Evolutionary conservation across 179 eudicot species (phyloP), one percentile per base, ranked within the genome.

Genomic region (Camellia oleifera): DNA sequence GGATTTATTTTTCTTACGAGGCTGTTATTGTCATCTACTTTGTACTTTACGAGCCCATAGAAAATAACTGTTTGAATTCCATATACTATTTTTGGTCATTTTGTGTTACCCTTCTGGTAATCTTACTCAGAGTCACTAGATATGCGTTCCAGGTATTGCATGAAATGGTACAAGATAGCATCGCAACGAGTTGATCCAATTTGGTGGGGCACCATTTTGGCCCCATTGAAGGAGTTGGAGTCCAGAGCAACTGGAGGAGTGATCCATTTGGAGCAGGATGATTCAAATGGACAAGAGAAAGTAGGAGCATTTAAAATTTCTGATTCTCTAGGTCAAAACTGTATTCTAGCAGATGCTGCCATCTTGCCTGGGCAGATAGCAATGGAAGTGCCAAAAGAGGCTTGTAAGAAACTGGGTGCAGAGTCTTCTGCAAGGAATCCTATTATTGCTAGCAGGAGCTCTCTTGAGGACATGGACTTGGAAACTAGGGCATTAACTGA

Each of bases 401-500:
- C 57, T 76, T 57, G 57, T 60, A 71, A 53, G 26, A 82, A 80
- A 53, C 32, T 32, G 45, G 46, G 57, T 77, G 60, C 78, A 67
- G 81, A 79, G 7, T 84, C 80, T 78, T 69, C 85, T 58, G 54
- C 70, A 50, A 20, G 50, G n/a, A 80, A 86, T 75, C 64, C 84
- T 67, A 81, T 72, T 67, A 65, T 80, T 77, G 80, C 82, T 83
- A 81, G 80, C 73, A 83, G 98, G 84, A 84, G 87, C 69, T 77
- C 85, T 64, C 84, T 90, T 70, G 99, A 95, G 88, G 99, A 95
- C 78, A 87, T 94, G 94, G 99, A 95, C 87, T 81, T 95, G 88
- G 97, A 89, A 84, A 95, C 97, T 60, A 90, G 92, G 85, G 96
- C 98, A 62, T 88, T 95, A 67, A 95, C 98, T 26, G 99, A 95